Evolutionary conservation across 2,329 filamentous ascomycete species (phyloP), one percentile per base, ranked within the genome.

Genomic region (Seiridium cupressi): DNA sequence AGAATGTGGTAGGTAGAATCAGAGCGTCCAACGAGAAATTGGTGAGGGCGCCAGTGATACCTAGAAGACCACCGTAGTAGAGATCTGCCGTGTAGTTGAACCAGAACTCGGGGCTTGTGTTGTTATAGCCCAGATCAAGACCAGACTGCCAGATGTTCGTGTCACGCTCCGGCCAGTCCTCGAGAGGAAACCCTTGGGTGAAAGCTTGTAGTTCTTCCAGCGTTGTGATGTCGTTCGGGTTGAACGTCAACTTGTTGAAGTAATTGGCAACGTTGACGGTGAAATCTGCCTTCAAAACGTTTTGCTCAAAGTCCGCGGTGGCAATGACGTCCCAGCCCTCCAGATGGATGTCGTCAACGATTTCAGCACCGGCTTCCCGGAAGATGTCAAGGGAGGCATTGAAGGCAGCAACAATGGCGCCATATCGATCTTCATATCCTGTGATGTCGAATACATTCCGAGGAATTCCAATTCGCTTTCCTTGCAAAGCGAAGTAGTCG

Each of bases 381-480:
- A 91, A 75, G 2, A 83, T 66, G 0, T 74, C 65, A 3, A 91
- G 72, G 0, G 85, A 82, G 2, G 71, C 67, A 34, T 88, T 73
- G 67, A 90, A 91, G 0, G 82, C 81, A 1, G 76, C 72, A 5
- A 85, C 59, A 11, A 69, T 51, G 4, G 68, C 63, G 64, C 64
- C 13, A 36, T 61, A 53, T 38, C 61, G n/a, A 60, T 58, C 32
- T 58, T 59, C 5, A 36, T 31, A 3, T 34, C 61, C 61, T 18
- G 60, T 61, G 3, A 65, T 48, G n/a, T 76, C 74, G 40, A 90
- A 76, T 1, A 83, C 76, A 64, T 89, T 88, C 18, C 83, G 78
- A 0, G 88, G 84, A 3, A 91, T 79, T 3, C 89, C 89, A 34
- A 91, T 85, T 2, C 87, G 80, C 57, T 84, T 84, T 6, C 84